Evolutionary conservation across 2,329 filamentous ascomycete genomes (phyloP).

Genomic region (Talaromyces sp.): DNA sequence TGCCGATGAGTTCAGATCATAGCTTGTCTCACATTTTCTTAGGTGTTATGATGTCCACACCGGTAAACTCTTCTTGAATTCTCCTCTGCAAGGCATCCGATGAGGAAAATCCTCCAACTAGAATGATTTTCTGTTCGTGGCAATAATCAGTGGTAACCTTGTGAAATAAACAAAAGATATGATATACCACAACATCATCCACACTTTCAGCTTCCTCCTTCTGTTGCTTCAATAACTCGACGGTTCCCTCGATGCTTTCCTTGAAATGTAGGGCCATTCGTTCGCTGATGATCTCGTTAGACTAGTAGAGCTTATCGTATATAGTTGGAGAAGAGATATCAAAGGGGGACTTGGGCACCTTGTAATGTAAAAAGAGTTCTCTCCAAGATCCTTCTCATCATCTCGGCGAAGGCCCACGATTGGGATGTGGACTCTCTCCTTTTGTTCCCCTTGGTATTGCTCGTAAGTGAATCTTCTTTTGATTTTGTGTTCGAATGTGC

Average conservation of each 20-base stretch:
- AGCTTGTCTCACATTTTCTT: background rate
- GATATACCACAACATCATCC: background rate
- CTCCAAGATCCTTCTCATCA: background rate
- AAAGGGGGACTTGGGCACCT: background rate
- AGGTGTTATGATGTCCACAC: background rate
- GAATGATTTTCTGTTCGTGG: background rate
- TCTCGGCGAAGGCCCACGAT: background rate
- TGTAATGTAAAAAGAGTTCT: background rate
- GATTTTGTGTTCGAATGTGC: background rate
- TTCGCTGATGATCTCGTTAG: background rate
- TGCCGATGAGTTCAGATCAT: background rate
- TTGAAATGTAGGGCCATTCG: background rate
- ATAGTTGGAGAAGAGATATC: background rate
- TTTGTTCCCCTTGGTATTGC: background rate
- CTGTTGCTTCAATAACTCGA: background rate
- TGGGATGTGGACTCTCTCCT: background rate
- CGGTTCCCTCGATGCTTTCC: background rate
- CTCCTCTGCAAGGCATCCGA: background rate
- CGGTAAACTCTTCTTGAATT: background rate
- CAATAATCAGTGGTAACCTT: background rate
- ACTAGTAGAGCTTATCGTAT: background rate
- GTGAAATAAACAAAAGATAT: background rate
- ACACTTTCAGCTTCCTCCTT: background rate
- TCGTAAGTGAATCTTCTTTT: background rate
- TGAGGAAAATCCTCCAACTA: background rate